Evolutionary conservation across 768 basidiomycete species (phyloP).

Genomic region (Auricularia sp.): DNA sequence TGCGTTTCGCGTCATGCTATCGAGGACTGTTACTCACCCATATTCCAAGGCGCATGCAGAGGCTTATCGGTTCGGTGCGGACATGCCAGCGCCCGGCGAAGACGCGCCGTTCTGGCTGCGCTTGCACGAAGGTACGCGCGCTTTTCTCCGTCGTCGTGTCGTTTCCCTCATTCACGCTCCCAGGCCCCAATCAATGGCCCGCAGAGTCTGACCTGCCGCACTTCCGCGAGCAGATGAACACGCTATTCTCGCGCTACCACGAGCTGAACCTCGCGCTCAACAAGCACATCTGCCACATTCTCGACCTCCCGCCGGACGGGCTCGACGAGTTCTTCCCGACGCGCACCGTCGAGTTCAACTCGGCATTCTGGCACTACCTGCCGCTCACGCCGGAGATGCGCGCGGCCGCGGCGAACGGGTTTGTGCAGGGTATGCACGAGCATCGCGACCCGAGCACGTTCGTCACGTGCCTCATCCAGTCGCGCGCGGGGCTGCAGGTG

Average conservation of each 20-base stretch:
- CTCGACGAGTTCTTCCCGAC: slow-evolving; percentile 19
- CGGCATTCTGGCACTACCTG: slow-evolving; percentile 23
- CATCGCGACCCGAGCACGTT: slow-evolving; percentile 24
- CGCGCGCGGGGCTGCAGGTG: slow-evolving; percentile 18
- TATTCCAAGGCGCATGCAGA: slow-evolving; percentile 19
- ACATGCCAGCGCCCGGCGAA: slow-evolving; percentile 14
- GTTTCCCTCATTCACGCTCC: background rate
- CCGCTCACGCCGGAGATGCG: slow-evolving; percentile 15
- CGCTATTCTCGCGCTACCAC: slow-evolving; percentile 19
- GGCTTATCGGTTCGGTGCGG: slow-evolving; percentile 21
- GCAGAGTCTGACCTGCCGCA: slow-evolving; percentile 16
- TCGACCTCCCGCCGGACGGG: slow-evolving; percentile 13
- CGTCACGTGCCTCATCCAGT: slow-evolving; percentile 23
- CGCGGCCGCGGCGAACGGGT: slow-evolving; percentile 15
- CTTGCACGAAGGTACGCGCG: slow-evolving; percentile 19
- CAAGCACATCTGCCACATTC: slow-evolving; percentile 19
- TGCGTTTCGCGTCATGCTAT: slow-evolving; percentile 1
- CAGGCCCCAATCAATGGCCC: slow-evolving; percentile 25
- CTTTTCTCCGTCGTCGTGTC: background rate
- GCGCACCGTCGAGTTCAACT: slow-evolving; percentile 18
- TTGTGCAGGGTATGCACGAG: slow-evolving; percentile 23
- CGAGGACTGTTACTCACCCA: background rate
- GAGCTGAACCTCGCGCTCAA: slow-evolving; percentile 20
- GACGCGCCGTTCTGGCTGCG: slow-evolving; percentile 21
- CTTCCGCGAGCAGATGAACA: slow-evolving; percentile 18